phyloP scores from a whole-genome alignment of 2,329 filamentous ascomycete species.

The Apiospora malaysiana region DNA sequence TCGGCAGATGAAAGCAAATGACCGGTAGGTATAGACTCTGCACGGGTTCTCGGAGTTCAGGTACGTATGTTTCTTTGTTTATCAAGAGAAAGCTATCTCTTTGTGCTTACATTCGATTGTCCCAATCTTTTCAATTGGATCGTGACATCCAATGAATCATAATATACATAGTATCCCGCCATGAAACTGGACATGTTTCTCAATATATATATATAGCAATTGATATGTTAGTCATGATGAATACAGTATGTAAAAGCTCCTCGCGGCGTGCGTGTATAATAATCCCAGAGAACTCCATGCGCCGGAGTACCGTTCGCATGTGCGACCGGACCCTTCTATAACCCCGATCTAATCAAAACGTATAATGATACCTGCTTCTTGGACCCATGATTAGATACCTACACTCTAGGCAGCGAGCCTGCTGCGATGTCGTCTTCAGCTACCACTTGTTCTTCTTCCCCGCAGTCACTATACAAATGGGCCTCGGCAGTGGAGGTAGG shows the following conservation, averaged over 20 bases:
- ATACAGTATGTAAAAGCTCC: neutral
- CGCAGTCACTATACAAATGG: neutral
- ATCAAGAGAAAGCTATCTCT: no score
- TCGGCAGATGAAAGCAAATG: no score
- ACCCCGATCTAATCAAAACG: neutral
- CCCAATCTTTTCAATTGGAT: no score
- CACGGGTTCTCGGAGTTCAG: no score
- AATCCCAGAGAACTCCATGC: neutral
- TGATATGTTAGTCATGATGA: neutral
- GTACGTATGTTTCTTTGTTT: no score
- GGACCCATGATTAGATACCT: neutral
- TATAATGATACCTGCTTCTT: neutral
- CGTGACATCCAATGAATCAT: no score
- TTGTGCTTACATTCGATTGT: no score
- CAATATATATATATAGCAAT: no score
- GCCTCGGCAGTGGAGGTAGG: neutral
- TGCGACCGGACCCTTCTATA: neutral
- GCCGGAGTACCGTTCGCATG: neutral
- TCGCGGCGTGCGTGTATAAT: neutral
- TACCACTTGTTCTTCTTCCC: neutral
- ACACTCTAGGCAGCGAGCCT: constrained; percentile 13
- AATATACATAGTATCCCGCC: no score
- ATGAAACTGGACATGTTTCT: no score
- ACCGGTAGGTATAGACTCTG: no score
- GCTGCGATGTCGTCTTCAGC: constrained; percentile 13